Evolutionary conservation across 164 flowering plant genomes (phyloP), one percentile per base, ranked within the genome.

Genomic region (Piper longum): DNA sequence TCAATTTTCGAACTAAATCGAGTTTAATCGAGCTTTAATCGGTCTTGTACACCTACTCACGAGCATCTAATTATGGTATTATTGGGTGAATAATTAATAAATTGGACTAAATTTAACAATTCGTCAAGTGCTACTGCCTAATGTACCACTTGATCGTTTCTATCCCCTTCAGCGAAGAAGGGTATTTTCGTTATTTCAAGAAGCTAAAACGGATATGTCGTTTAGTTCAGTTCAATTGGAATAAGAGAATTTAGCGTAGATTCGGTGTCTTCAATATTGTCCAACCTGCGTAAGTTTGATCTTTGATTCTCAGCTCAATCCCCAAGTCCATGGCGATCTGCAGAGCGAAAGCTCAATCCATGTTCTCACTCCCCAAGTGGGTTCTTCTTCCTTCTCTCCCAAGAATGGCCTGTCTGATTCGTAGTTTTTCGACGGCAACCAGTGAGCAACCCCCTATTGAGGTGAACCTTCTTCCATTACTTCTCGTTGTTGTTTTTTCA

Each of bases 401-500:
- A 9, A 0, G 52, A 14, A 48, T 8, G 52, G 0, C 52, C 7
- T 48, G 14, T 48, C 12, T 48, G 52, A 26, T 26, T 26, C 52
- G 52, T 8, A 3, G 52, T 48, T 48, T 48, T 9, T 48, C 52
- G 3, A 16, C 52, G 3, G 16, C 39, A 3, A 17, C 8, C 5
- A 9, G 17, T 56, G 36, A 56, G 39, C 19, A 17, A n/a, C 59
- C 62, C 55, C 59, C 17, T 16, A 66, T 52, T 41, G 5, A 17
- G 14, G 16, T 5, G 36, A 45, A 5, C 59, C 36, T 16, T 41
- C 13, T 9, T 39, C 56, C 19, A 7, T 36, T 16, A 2, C 54
- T 62, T 45, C 7, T 58, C 52, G 44, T 26, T 26, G 59, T 67
- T 56, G 19, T 71, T 43, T 16, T 44, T 44, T 6, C 7, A 5